Percentiles rank a stretch among this genome's conserved stretches.
Evolutionary conservation across 192 early-diverging fungal genomes (phyloP).

Genomic region (Linnemannia schmuckeri): DNA sequence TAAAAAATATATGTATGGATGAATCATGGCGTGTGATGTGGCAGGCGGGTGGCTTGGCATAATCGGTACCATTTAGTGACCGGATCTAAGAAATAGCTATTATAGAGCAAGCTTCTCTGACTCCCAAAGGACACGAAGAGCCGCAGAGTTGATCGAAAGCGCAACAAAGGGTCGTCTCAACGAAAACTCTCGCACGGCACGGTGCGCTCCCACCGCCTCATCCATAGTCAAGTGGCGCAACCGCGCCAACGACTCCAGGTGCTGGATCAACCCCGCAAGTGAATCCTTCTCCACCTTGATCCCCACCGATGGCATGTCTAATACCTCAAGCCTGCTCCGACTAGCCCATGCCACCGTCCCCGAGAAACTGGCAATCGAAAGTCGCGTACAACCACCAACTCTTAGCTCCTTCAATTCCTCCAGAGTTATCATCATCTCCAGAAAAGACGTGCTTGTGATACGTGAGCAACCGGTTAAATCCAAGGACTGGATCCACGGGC

Average conservation of each 20-base stretch:
- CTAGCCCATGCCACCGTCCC: slow-evolving; percentile 15
- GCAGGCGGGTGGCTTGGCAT: background rate
- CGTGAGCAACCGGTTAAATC: slow-evolving; percentile 36
- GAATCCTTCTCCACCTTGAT: slow-evolving; percentile 14
- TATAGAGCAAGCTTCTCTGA: background rate
- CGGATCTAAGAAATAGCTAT: too few relatives aligned
- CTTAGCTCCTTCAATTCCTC: slow-evolving; percentile 3
- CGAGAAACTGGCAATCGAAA: slow-evolving; percentile 25
- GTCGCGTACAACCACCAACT: slow-evolving; percentile 16
- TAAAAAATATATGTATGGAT: background rate
- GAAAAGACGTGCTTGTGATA: slow-evolving; percentile 21
- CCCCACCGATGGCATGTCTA: slow-evolving; percentile 38
- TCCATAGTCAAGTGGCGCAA: slow-evolving; percentile 23
- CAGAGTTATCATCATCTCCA: slow-evolving; percentile 19
- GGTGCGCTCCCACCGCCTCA: slow-evolving; percentile 14
- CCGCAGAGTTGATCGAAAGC: slow-evolving; percentile 6
- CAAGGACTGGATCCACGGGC: slow-evolving; percentile 13
- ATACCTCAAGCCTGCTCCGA: slow-evolving; percentile 8
- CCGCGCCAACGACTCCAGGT: slow-evolving; percentile 15
- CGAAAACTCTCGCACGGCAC: background rate
- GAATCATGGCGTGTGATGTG: background rate
- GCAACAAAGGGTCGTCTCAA: background rate
- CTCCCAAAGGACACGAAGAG: background rate
- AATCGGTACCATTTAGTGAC: too few relatives aligned
- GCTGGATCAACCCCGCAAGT: slow-evolving; percentile 12